These are phyloP conservation scores for Artemisia annua DNA, from an alignment of 129 eudicot genomes.

Conservation along the genomic window DNA sequence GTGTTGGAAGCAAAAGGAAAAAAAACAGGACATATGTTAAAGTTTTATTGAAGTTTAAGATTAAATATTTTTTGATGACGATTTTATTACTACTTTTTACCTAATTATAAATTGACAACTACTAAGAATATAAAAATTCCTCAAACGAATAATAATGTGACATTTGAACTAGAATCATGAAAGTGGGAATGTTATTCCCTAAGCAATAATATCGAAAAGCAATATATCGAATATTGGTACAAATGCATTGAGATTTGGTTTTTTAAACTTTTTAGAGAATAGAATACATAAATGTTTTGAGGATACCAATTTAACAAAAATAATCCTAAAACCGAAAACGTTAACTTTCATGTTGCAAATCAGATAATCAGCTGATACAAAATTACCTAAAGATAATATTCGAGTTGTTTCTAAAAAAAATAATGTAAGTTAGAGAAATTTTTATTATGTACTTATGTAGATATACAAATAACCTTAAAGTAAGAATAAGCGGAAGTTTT, in stretches of 20 bases:
- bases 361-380: too few species aligned
- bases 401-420: too few species aligned
- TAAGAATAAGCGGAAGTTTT: too few species aligned
- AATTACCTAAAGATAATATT: too few species aligned
- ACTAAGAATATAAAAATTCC: constrained; percentile 17
- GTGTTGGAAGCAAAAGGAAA: neutral
- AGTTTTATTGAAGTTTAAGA: neutral
- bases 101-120: constrained; percentile 22
- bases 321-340: neutral
- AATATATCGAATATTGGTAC: neutral
- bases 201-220: constrained; percentile 24
- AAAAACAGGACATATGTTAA: constrained; percentile 4
- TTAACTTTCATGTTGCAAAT: neutral
- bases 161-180: constrained; percentile 20
- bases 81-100: constrained; percentile 19
- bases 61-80: neutral
- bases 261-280: neutral
- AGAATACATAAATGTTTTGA: neutral
- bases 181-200: constrained; percentile 28
- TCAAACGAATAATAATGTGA: constrained; percentile 19
- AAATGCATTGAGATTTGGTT: constrained; percentile 27
- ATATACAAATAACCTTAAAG: too few species aligned
- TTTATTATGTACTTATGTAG: too few species aligned
- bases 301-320: too few species aligned
- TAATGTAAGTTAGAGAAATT: too few species aligned